A percentile compares a stretch with the other conserved stretches of the same genome.
Conservation (phyloP, 768 basidiomycete species). For the Pleurotus platypus region DNA sequence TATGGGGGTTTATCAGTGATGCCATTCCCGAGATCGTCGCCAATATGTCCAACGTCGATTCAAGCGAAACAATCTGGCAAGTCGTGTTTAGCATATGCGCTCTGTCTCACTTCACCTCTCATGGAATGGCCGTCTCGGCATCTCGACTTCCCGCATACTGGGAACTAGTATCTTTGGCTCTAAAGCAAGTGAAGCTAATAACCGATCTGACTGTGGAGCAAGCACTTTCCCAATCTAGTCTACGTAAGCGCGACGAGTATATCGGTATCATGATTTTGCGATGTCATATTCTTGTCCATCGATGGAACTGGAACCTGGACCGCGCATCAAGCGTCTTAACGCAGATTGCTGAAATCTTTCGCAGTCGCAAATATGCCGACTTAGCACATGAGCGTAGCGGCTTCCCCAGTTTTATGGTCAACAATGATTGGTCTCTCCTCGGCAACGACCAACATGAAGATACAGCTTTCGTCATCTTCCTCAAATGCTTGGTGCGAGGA, state of each 20-base stretch:
- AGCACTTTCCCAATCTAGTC: conserved; percentile 26
- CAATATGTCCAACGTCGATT: conserved; percentile 29
- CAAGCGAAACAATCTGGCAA: conserved; percentile 72
- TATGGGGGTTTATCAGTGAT: conserved; percentile 43
- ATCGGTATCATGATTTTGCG: conserved; percentile 65
- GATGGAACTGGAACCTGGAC: conserved; percentile 76
- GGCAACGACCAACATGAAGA: conserved; percentile 50
- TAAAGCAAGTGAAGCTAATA: conserved; percentile 58
- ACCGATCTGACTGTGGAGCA: conserved; percentile 42
- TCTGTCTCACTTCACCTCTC: conserved; percentile 73
- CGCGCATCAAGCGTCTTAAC: conserved; percentile 57
- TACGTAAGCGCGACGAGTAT: conserved; percentile 66
- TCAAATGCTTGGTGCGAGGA: conserved; percentile 78
- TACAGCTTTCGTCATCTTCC: conserved; percentile 72
- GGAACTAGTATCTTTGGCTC: conserved; percentile 55
- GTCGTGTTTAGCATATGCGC: conserved; percentile 65
- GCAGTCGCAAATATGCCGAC: conserved; percentile 71
- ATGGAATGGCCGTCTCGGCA: conserved; percentile 31
- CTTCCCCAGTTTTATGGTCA: conserved; percentile 69
- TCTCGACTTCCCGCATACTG: conserved; percentile 54
- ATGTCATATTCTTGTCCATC: conserved; percentile 66
- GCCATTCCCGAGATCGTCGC: conserved; percentile 16
- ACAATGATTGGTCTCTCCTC: conserved; percentile 51
- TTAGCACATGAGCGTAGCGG: conserved; percentile 57
- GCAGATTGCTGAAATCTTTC: conserved; percentile 69